Evolutionary conservation across 2,329 filamentous ascomycete species (phyloP), one percentile per base, ranked within the genome.

Genomic region (Penicillium sp.): DNA sequence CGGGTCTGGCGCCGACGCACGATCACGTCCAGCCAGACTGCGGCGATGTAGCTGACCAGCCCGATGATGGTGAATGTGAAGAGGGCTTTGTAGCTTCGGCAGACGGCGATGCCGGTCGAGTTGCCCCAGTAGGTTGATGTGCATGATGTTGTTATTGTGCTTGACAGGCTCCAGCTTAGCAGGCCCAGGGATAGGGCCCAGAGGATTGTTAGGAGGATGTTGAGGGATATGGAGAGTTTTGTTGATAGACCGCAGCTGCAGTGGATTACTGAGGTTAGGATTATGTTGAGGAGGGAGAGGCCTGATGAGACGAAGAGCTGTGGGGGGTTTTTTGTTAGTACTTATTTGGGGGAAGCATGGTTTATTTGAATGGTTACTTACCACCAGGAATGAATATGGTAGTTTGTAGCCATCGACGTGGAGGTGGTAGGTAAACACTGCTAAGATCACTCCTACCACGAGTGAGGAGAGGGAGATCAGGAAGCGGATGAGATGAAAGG

Each of bases 381-480:
- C 83, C 59, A 86, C 72, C 19, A 86, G 76, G 66, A 86, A 86
- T 2, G 83, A 83, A 80, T 82, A 86, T 0, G 84, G 84, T 4
- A 83, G 73, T 45, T 75, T 77, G 71, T 79, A 83, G 49, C 79
- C 71, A 60, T 82, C 81, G 44, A 76, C 73, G 21, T 76, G 76
- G 23, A 86, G 76, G 62, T 84, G 80, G 62, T 76, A 80, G 61
- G 83, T 78, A 70, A 86, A 86, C 62, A 81, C 83, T 57, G 74
- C 74, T 70, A 86, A 79, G 50, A 86, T 82, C 31, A 73, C 75
- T 5, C 77, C 78, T 55, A 85, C 83, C 21, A 86, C 74, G 41
- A 82, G 70, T 9, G 84, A 77, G 13, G 83, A 86, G 33, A 82
- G 75, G 49, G 85, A 77, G 43, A 66, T 65, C 23, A 72, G 49